Evolutionary conservation across 1,284 basidiomycete genomes (phyloP).

Genomic region (Ceratobasidium sp.): DNA sequence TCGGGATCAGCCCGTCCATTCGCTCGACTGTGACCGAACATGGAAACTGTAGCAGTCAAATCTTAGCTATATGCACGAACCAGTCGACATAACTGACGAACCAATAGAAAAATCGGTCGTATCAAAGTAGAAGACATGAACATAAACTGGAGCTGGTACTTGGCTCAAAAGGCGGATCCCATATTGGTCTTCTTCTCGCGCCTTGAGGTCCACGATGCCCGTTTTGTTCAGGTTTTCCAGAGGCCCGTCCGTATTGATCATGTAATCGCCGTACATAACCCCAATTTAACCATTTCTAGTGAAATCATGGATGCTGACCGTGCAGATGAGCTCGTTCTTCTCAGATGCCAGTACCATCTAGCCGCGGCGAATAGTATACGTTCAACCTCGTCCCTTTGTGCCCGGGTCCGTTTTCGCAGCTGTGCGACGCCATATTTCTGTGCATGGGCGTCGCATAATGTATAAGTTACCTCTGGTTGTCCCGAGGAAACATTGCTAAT

Average conservation of each 20-base stretch:
- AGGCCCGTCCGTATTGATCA: constrained; percentile 47
- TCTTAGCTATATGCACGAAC: too few species aligned
- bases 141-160: constrained; percentile 56
- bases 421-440: not conserved
- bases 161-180: constrained; percentile 54
- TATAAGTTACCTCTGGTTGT: constrained; percentile 10
- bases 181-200: constrained; percentile 51
- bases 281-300: constrained; percentile 6
- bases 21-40: constrained; percentile 1
- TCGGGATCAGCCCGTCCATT: constrained; percentile 12
- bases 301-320: constrained; percentile 1
- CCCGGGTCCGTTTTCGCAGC: constrained; percentile 15
- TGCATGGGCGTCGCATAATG: not conserved
- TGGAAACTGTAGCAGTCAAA: not conserved
- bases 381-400: constrained; percentile 15
- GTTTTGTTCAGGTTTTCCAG: constrained; percentile 50
- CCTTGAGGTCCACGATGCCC: constrained; percentile 53
- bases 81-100: constrained; percentile 23
- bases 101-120: constrained; percentile 56
- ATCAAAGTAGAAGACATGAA: constrained; percentile 59
- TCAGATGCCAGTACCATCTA: constrained; percentile 50
- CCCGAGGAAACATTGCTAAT: not conserved
- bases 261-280: constrained; percentile 38
- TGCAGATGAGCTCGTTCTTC: constrained; percentile 53
- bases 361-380: constrained; percentile 32